phyloP scores from a whole-genome alignment of 306 rosid genomes.

The peach (Prunus persica) region Prunus_persica_NCBIv2 NC_034014.1:2050001-2050500 shows the following conservation, averaged over 20 bases:
- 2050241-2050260: slow-evolving; percentile 9
- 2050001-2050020: background rate
- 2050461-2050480: background rate
- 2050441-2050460: no score
- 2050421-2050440: background rate
- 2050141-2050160: slow-evolving; percentile 47
- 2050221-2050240: slow-evolving; percentile 16
- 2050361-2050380: background rate
- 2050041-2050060: background rate
- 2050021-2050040: background rate
- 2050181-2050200: slow-evolving; percentile 14
- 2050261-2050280: background rate
- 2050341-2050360: slow-evolving; percentile 6
- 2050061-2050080: slow-evolving; percentile 39
- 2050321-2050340: background rate
- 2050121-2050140: slow-evolving; percentile 36
- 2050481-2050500: no score
- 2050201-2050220: slow-evolving; percentile 15
- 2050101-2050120: slow-evolving; percentile 46
- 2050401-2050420: background rate
- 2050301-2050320: background rate
- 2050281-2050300: background rate
- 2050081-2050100: slow-evolving; percentile 48
- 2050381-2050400: slow-evolving; percentile 8
- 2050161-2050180: slow-evolving; percentile 16